A percentile compares a stretch with the other conserved stretches of the same genome.
Evolutionary conservation across 2,329 filamentous ascomycete genomes (phyloP).

Genomic region (Clarireedia sp.): DNA sequence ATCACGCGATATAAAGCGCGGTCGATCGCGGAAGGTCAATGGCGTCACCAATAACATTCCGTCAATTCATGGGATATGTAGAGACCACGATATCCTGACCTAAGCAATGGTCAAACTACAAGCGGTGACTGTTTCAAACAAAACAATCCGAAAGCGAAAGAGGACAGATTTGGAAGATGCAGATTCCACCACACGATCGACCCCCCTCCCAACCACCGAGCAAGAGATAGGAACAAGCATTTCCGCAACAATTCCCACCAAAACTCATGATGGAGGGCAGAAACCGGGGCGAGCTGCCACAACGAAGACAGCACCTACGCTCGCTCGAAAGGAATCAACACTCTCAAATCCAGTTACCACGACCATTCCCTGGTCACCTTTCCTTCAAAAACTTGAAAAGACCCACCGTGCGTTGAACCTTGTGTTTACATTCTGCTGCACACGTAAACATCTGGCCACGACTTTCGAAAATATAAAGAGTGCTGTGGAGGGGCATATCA

Average conservation of each 20-base stretch:
- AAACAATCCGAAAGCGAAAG: slow-evolving; percentile 34
- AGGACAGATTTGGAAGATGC: slow-evolving; percentile 26
- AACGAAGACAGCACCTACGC: slow-evolving; percentile 15
- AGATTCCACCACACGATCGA: slow-evolving; percentile 8
- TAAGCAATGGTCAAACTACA: slow-evolving; percentile 31
- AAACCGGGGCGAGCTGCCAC: slow-evolving; percentile 40
- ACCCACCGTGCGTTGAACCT: slow-evolving; percentile 82
- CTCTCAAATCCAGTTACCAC: slow-evolving; percentile 20
- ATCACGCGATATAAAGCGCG: background rate
- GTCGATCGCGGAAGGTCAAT: background rate
- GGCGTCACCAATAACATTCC: background rate
- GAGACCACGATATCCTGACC: background rate
- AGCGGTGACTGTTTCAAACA: slow-evolving; percentile 40
- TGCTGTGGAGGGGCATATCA: slow-evolving; percentile 76
- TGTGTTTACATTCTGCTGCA: slow-evolving; percentile 91
- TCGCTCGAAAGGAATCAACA: slow-evolving; percentile 21
- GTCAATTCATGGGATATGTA: background rate
- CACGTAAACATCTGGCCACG: slow-evolving; percentile 83
- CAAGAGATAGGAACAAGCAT: background rate
- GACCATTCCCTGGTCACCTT: slow-evolving; percentile 56
- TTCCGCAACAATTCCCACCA: slow-evolving; percentile 44
- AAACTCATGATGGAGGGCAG: slow-evolving; percentile 44
- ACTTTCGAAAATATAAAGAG: slow-evolving; percentile 83
- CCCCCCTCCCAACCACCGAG: background rate
- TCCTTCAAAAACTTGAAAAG: slow-evolving; percentile 64